phyloP scores from a whole-genome alignment of 208 protist genomes.

The Leishmania arabica region DNA sequence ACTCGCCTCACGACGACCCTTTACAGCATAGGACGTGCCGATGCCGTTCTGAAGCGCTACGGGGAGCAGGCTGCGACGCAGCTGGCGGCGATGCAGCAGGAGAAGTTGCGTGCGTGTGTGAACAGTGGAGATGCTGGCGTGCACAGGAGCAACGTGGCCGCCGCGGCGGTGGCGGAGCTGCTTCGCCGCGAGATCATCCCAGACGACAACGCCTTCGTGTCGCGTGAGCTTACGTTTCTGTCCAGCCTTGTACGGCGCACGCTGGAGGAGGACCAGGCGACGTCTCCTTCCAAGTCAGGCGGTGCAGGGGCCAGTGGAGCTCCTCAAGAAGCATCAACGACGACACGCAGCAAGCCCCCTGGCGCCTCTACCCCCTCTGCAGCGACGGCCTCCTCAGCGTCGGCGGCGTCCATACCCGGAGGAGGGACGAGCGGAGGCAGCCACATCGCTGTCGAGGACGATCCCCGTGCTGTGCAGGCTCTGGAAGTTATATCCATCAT shows the following conservation, averaged over 20 bases:
- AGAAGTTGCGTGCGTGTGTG: conserved; percentile 23
- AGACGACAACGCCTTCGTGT: conserved; percentile 24
- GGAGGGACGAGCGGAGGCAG: conserved; percentile 1
- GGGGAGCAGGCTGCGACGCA: conserved; percentile 33
- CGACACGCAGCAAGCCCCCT: neutral
- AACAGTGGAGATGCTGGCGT: neutral
- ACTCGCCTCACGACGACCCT: conserved; percentile 57
- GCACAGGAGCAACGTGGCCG: neutral
- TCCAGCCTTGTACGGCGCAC: conserved; percentile 16
- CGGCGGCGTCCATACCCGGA: neutral
- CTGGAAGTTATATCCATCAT: conserved; percentile 26
- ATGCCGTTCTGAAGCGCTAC: conserved; percentile 63
- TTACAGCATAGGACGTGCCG: conserved; percentile 60
- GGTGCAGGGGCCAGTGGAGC: neutral
- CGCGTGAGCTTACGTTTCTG: conserved; percentile 24
- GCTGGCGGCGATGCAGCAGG: conserved; percentile 30
- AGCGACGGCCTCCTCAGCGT: neutral
- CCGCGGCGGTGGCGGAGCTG: conserved; percentile 27
- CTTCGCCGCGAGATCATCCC: conserved; percentile 27
- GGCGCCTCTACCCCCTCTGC: neutral
- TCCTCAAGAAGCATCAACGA: neutral
- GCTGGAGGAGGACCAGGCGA: neutral
- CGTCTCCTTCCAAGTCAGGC: neutral
- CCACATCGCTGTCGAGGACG: conserved; percentile 9
- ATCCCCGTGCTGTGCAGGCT: conserved; percentile 12